Evolutionary conservation across 2,329 filamentous ascomycete genomes (phyloP), one percentile per base, ranked within the genome.

Genomic region (Neofusicoccum kwambonambiense): DNA sequence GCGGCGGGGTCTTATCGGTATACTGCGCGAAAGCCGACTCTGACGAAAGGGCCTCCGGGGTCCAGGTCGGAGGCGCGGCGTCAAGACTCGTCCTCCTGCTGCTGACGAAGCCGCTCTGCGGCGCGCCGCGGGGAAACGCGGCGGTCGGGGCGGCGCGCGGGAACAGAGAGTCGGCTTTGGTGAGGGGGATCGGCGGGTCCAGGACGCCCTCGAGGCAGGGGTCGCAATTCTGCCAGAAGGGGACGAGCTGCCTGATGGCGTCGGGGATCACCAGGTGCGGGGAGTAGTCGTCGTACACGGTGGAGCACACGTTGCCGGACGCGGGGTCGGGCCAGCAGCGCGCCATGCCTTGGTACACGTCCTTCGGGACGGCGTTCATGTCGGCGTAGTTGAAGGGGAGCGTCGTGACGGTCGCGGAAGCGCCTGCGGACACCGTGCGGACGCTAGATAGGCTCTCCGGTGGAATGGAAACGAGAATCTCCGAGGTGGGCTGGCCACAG

Each of bases 301-400:
- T 42, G 19, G 17, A 7, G 19, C 54, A 58, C 17, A 44, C n/a
- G 19, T 58, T 58, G 8, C 19, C 17, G 6, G 17, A n/a, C n/a
- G 17, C 19, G 3, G 19, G 17, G 39, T 15, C 12, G n/a, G 39
- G 15, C 17, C 19, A 45, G 39, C 54, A 58, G 11, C 37, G 39
- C 12, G 39, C 8, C 54, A 58, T 58, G 54, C 54, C 54, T 17
- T 37, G 54, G 54, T 58, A 58, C 5, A 27, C 54, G 39, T 44
- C 39, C 13, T 35, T 37, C 3, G 54, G 54, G 8, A 58, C 54
- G 22, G 54, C 31, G n/a, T 34, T 15, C 12, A 58, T 9, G 54
- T 58, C 54, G 17, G 37, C 39, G 54, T 15, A 58, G 39, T 58
- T 19, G 54, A 58, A 58, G 3, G 19, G 27, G 1, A 31, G 42